Conservation (phyloP, 306 rosid species). For the Biancaea sappan region DNA sequence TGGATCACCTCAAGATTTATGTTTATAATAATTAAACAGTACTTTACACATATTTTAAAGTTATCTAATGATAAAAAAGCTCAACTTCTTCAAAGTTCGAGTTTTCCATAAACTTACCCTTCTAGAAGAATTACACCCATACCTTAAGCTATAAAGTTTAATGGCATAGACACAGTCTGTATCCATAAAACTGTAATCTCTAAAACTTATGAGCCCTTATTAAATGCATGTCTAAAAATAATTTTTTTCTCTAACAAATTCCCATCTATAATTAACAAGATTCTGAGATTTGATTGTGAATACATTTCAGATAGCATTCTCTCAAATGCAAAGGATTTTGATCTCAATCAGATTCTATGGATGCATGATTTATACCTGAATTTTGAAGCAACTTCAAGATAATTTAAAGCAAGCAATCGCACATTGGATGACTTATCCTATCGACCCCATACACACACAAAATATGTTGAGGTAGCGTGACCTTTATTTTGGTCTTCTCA, state of each 20-base stretch:
- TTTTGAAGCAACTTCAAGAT: constrained; percentile 14
- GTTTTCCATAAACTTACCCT: too few species aligned
- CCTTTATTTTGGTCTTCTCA: too few species aligned
- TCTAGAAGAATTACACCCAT: too few species aligned
- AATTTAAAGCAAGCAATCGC: constrained; percentile 14
- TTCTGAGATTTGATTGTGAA: constrained; percentile 19
- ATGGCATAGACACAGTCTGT: constrained; percentile 20
- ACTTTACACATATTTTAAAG: too few species aligned
- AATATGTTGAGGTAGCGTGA: not conserved
- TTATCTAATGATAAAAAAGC: too few species aligned
- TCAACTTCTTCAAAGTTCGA: too few species aligned
- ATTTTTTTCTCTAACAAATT: not conserved
- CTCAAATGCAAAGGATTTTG: not conserved
- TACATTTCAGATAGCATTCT: not conserved
- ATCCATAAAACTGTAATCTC: not conserved
- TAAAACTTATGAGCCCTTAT: not conserved
- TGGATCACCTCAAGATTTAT: too few species aligned
- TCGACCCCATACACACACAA: not conserved
- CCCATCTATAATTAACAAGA: constrained; percentile 11
- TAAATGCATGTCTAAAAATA: constrained; percentile 1
- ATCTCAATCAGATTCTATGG: constrained; percentile 2
- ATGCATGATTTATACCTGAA: constrained; percentile 12
- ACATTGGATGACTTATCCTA: not conserved
- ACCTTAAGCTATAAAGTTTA: constrained; percentile 19
- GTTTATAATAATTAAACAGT: too few species aligned